These are phyloP conservation scores for Salvia miltiorrhiza DNA, from an alignment of 257 asterid genomes.

Conservation along the genomic window DNA sequence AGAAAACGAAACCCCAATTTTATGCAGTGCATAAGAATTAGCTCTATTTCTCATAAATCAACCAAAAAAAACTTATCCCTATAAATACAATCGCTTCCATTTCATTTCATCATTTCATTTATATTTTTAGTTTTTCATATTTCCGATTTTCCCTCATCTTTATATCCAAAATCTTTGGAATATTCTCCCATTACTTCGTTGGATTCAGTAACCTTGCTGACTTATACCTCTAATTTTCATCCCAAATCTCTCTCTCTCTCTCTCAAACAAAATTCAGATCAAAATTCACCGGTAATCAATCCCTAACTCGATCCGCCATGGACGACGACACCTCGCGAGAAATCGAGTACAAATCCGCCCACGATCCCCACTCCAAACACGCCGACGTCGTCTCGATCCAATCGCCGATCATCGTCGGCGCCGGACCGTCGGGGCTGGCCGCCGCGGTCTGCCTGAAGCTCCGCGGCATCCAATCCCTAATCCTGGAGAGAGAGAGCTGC, in stretches of 20 bases:
- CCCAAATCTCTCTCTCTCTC: background rate
- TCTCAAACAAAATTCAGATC: background rate
- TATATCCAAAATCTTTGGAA: background rate
- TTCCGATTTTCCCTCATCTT: background rate
- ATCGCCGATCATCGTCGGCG: constrained; percentile 62
- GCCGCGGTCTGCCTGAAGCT: constrained; percentile 57
- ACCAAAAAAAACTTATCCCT: background rate
- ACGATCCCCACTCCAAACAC: constrained; percentile 19
- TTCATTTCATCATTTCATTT: background rate
- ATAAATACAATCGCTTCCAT: background rate
- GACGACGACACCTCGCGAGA: constrained; percentile 6
- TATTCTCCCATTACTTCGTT: background rate
- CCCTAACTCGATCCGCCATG: background rate
- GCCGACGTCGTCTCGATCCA: constrained; percentile 39
- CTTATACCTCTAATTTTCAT: too few relatives aligned
- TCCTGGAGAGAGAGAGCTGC: constrained; percentile 66
- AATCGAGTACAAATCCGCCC: constrained; percentile 6
- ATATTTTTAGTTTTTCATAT: background rate
- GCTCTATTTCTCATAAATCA: too few relatives aligned
- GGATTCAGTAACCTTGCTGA: background rate
- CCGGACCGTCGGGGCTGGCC: constrained; percentile 76
- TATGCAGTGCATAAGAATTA: too few relatives aligned
- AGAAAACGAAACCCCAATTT: too few relatives aligned
- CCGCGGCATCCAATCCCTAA: constrained; percentile 49
- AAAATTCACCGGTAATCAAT: background rate